Conservation (phyloP, 2,329 filamentous ascomycete species). For the Curvularia eragrostidis region DNA sequence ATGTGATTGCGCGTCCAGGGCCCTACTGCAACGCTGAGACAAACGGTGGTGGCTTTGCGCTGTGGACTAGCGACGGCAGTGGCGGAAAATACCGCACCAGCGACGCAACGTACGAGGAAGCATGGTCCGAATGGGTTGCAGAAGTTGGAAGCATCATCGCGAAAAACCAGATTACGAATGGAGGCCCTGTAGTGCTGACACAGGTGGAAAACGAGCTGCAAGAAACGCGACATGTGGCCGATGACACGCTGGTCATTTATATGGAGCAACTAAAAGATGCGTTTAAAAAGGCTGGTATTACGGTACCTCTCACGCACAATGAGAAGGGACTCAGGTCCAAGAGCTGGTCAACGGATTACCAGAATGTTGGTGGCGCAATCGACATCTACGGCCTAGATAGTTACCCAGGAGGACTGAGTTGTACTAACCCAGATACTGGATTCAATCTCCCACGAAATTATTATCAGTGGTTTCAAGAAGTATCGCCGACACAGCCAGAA, state of each 20-base stretch:
- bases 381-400: constrained; percentile 59
- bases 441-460: constrained; percentile 62
- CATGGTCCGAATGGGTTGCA: constrained; percentile 58
- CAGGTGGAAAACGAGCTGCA: constrained; percentile 63
- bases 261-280: constrained; percentile 61
- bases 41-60: constrained; percentile 55
- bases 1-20: constrained; percentile 59
- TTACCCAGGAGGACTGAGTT: constrained; percentile 58
- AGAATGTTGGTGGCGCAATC: constrained; percentile 63
- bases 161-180: constrained; percentile 59
- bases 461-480: constrained; percentile 64
- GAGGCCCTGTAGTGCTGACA: constrained; percentile 59
- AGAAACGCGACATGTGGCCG: constrained; percentile 53
- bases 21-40: constrained; percentile 62
- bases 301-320: constrained; percentile 59
- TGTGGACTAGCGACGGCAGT: constrained; percentile 58
- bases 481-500: constrained; percentile 61
- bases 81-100: constrained; percentile 54
- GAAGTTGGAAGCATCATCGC: constrained; percentile 58
- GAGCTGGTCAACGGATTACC: constrained; percentile 63
- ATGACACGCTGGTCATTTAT: constrained; percentile 58
- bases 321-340: constrained; percentile 58
- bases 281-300: constrained; percentile 56
- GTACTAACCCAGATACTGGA: constrained; percentile 57
- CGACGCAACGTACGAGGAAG: constrained; percentile 53